These are phyloP conservation scores for Kokia cookei DNA, from an alignment of 441 rosid species.

Conservation along the genomic window DNA sequence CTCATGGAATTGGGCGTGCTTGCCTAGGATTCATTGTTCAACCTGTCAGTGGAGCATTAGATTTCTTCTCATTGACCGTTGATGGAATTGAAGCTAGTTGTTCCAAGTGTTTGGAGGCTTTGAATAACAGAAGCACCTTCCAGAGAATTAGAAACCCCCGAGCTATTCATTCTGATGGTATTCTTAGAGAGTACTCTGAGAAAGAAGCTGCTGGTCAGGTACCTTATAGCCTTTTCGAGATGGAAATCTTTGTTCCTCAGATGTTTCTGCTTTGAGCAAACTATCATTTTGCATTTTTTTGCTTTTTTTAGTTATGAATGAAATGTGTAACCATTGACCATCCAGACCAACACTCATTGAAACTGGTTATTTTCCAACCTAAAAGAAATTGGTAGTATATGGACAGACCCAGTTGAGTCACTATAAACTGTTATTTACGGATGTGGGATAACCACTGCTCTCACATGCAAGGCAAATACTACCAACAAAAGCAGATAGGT, in stretches of 20 bases:
- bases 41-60: slow-evolving; percentile 97
- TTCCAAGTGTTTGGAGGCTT: slow-evolving; percentile 81
- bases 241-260: not conserved
- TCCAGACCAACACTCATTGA: not conserved
- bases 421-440: not conserved
- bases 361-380: not conserved
- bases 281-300: not conserved
- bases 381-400: not conserved
- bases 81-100: slow-evolving; percentile 98
- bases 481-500: not conserved
- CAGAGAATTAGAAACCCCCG: slow-evolving; percentile 94
- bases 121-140: slow-evolving; percentile 54
- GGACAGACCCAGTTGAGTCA: not conserved
- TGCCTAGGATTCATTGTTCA: slow-evolving; percentile 83
- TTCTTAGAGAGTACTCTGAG: slow-evolving; percentile 80
- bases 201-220: slow-evolving; percentile 98
- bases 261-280: not conserved
- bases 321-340: not conserved
- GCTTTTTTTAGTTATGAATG: not conserved
- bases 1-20: slow-evolving; percentile 95
- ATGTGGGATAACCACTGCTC: not conserved
- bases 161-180: slow-evolving; percentile 72
- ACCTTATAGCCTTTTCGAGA: slow-evolving; percentile 9
- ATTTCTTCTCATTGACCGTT: slow-evolving; percentile 91
- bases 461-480: not conserved